A percentile compares a stretch with the other conserved stretches of the same genome.
These are phyloP conservation scores for Rhypophila decipiens DNA, from an alignment of 495 filamentous ascomycete species.

Conservation along the genomic window DNA sequence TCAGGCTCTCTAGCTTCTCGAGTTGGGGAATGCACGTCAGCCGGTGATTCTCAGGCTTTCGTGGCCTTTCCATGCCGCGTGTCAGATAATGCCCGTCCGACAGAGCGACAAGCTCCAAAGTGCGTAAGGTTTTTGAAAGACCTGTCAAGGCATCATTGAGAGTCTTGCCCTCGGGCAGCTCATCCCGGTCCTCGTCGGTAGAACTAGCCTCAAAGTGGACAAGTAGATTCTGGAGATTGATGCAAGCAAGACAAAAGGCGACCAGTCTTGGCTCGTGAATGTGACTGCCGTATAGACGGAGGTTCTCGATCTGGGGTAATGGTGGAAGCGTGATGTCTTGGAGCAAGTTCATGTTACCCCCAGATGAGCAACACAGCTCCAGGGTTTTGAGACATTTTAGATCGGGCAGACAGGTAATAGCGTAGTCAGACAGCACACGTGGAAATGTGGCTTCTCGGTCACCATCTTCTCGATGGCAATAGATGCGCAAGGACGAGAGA, in stretches of 20 bases:
- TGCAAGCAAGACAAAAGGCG: conserved; percentile 21
- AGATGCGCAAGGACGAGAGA: conserved; percentile 23
- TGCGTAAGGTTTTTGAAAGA: conserved; percentile 15
- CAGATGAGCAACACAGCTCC: conserved; percentile 24
- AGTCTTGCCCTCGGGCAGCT: conserved; percentile 24
- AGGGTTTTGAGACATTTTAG: conserved; percentile 23
- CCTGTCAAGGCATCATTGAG: conserved; percentile 20
- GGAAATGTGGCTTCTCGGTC: conserved; percentile 18
- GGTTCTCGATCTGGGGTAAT: conserved; percentile 22
- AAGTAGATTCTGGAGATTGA: conserved; percentile 21
- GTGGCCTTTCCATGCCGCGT: conserved; percentile 22
- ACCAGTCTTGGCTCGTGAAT: conserved; percentile 25
- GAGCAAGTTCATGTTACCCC: conserved; percentile 10
- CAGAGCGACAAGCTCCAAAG: conserved; percentile 22
- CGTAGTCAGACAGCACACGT: conserved; percentile 21
- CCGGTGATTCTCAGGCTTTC: conserved; percentile 30
- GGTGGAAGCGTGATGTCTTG: conserved; percentile 12
- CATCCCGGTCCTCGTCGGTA: conserved; percentile 22
- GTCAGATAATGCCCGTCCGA: conserved; percentile 28
- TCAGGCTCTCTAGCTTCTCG: conserved; percentile 16
- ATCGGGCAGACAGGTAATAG: conserved; percentile 11
- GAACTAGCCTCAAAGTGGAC: conserved; percentile 26
- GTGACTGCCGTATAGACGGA: conserved; percentile 27
- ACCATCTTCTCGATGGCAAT: conserved; percentile 25
- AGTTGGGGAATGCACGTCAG: conserved; percentile 25